Conservation (phyloP, 1,284 basidiomycete species). For the Ustilago tritici region DNA sequence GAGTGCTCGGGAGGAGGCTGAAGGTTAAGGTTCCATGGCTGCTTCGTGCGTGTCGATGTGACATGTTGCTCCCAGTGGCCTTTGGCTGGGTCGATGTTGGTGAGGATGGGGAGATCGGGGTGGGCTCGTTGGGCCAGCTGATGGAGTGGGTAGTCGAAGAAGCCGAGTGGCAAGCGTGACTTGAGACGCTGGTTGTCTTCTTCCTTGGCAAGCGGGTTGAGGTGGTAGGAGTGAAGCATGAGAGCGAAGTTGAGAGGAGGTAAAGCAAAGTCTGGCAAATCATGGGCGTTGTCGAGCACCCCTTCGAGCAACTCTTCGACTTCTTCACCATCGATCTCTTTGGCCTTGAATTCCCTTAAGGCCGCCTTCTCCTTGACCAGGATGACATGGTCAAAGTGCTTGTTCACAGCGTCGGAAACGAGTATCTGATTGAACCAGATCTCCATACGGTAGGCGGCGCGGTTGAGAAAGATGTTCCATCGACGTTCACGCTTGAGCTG, state of each 20-base stretch:
- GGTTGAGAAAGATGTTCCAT: conserved; percentile 54
- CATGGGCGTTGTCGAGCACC: conserved; percentile 4
- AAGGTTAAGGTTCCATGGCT: conserved; percentile 42
- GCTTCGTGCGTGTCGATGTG: conserved; percentile 29
- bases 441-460: conserved; percentile 55
- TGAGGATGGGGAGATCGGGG: conserved; percentile 39
- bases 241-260: conserved; percentile 60
- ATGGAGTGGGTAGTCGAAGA: conserved; percentile 37
- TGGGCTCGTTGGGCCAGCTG: conserved; percentile 36
- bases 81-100: conserved; percentile 29
- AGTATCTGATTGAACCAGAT: conserved; percentile 48
- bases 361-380: conserved; percentile 4
- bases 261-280: conserved; percentile 39
- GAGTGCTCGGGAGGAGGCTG: conserved; percentile 41
- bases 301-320: not conserved
- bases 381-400: conserved; percentile 4
- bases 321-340: not conserved
- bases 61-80: conserved; percentile 20
- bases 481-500: conserved; percentile 33
- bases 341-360: not conserved
- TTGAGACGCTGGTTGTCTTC: conserved; percentile 41
- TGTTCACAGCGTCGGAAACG: conserved; percentile 12
- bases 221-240: conserved; percentile 55
- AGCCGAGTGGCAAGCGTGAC: conserved; percentile 15
- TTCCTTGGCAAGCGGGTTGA: conserved; percentile 41